Conservation (phyloP, 2,329 filamentous ascomycete species). For the Fusarium nelsonii region DNA sequence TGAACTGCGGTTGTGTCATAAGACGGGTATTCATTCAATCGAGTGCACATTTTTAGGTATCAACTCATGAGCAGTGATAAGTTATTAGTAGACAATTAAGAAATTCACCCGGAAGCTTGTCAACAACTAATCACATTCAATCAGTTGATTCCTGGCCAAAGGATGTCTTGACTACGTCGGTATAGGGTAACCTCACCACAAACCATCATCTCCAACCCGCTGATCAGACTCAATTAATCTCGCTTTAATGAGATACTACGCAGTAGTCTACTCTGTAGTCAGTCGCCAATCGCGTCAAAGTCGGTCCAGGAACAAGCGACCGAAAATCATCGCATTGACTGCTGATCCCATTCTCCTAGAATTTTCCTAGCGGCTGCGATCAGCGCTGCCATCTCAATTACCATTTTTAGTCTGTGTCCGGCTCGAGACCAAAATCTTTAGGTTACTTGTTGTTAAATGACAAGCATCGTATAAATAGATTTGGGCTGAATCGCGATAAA, state of each 20-base stretch:
- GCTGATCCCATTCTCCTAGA: conserved; percentile 8
- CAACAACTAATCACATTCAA: no score
- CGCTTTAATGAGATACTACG: not conserved
- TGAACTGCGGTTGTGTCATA: no score
- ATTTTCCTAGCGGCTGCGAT: conserved; percentile 24
- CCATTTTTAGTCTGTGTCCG: conserved; percentile 7
- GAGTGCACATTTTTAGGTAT: no score
- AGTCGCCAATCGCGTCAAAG: conserved; percentile 21
- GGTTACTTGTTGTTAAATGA: not conserved
- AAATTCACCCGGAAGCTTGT: no score
- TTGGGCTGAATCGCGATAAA: not conserved
- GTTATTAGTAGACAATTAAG: no score
- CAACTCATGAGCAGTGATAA: no score
- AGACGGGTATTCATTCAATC: no score
- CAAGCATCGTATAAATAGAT: not conserved
- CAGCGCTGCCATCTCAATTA: conserved; percentile 23
- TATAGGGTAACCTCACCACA: conserved; percentile 15
- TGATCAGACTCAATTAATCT: not conserved
- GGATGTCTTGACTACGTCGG: no score
- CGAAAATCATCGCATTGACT: not conserved
- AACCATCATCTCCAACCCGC: not conserved
- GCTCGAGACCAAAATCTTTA: conserved; percentile 14
- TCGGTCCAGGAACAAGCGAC: conserved; percentile 1
- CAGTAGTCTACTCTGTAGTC: not conserved
- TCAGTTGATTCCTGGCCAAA: no score